phyloP scores from a whole-genome alignment of 1,139 yeast genomes.

The Yamadazyma diospyri region DNA sequence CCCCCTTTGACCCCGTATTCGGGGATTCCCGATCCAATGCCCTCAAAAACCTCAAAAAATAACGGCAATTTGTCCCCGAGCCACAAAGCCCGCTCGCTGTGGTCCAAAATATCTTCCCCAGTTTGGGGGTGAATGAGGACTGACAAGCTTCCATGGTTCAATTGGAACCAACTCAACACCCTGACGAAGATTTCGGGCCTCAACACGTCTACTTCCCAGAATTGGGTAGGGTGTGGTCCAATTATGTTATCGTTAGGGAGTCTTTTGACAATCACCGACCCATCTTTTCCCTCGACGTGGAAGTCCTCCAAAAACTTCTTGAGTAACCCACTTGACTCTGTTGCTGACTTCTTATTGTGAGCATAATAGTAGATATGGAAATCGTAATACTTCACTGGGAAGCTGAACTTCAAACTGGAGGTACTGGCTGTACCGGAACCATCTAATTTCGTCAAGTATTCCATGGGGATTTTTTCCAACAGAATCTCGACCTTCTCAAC shows the following conservation, averaged over 20 bases:
- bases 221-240: conserved; percentile 31
- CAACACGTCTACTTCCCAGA: conserved; percentile 34
- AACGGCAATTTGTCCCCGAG: conserved; percentile 25
- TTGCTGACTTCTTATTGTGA: conserved; percentile 16
- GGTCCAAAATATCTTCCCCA: conserved; percentile 27
- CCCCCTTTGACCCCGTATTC: conserved; percentile 28
- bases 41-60: conserved; percentile 18
- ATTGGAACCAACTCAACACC: conserved; percentile 30
- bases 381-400: conserved; percentile 32
- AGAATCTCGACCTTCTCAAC: too few relatives aligned
- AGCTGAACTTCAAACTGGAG: conserved; percentile 22
- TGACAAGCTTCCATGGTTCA: conserved; percentile 26
- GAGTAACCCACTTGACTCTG: conserved; percentile 23
- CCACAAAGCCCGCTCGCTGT: conserved; percentile 30
- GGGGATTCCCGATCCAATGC: conserved; percentile 16
- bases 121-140: conserved; percentile 34
- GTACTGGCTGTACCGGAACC: conserved; percentile 16
- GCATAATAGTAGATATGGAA: conserved; percentile 33
- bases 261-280: conserved; percentile 29
- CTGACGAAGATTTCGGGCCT: conserved; percentile 28
- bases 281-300: conserved; percentile 21
- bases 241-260: conserved; percentile 24
- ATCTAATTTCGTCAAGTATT: conserved; percentile 25
- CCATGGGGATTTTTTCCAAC: too few relatives aligned
- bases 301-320: conserved; percentile 24